Percentiles rank a stretch among this genome's conserved stretches.
These are phyloP conservation scores for Herpetomonas samuelpessoai DNA, from an alignment of 208 protist species.

Conservation along the genomic window DNA sequence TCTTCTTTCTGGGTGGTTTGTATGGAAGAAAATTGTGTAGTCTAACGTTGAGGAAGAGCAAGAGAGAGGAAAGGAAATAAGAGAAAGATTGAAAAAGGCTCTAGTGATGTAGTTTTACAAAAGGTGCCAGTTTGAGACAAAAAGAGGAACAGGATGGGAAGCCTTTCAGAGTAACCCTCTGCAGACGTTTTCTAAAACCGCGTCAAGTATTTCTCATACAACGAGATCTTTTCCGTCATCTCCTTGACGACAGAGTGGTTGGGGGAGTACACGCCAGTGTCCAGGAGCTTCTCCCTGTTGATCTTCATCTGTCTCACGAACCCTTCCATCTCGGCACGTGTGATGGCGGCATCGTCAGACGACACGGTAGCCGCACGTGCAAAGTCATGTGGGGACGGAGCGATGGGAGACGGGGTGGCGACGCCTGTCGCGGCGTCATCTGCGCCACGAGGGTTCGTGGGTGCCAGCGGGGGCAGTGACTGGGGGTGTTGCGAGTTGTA, in stretches of 20 bases:
- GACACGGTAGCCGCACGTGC: conserved; percentile 19
- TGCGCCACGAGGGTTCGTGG: not conserved
- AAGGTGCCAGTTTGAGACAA: conserved; percentile 3
- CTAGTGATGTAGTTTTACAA: not conserved
- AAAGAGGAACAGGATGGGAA: no score
- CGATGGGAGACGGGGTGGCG: conserved; percentile 1
- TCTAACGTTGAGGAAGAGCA: conserved; percentile 5
- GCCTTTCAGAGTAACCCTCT: no score
- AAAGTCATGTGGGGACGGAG: conserved; percentile 57
- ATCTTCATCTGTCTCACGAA: conserved; percentile 81
- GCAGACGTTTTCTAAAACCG: no score
- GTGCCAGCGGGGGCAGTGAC: conserved; percentile 17
- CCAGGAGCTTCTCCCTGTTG: conserved; percentile 76
- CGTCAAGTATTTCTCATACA: conserved; percentile 79
- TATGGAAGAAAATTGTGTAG: conserved; percentile 1
- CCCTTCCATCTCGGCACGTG: conserved; percentile 58
- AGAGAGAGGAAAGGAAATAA: not conserved
- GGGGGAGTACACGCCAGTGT: conserved; percentile 79
- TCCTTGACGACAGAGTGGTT: conserved; percentile 58
- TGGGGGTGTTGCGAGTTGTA: not conserved
- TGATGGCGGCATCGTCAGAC: conserved; percentile 16
- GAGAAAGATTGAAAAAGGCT: not conserved
- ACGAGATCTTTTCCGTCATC: conserved; percentile 82
- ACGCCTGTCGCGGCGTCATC: conserved; percentile 5
- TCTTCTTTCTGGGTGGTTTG: no score